These are phyloP conservation scores for Saturnispora gosingensis DNA, from an alignment of 805 yeast genomes.

Conservation along the genomic window DNA sequence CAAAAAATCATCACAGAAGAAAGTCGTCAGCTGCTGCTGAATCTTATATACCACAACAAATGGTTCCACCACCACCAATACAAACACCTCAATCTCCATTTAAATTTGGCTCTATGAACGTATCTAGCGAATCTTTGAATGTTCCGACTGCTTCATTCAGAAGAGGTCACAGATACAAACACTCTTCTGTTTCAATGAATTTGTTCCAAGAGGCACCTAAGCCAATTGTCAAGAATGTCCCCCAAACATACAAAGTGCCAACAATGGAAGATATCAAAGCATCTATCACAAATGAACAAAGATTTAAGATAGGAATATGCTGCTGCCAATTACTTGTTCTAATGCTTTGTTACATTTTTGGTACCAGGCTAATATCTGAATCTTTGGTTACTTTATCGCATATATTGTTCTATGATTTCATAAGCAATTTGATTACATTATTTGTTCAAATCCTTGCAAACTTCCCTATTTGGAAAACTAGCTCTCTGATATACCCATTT, in stretches of 20 bases:
- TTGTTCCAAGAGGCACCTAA: conserved; percentile 87
- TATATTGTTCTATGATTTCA: conserved; percentile 75
- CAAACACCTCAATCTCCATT: conserved; percentile 39
- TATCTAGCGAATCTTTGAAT: conserved; percentile 19
- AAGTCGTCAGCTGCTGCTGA: conserved; percentile 14
- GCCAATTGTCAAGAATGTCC: conserved; percentile 52
- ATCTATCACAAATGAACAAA: conserved; percentile 52
- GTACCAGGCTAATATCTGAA: conserved; percentile 46
- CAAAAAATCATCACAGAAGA: conserved; percentile 11
- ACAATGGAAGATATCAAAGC: conserved; percentile 50
- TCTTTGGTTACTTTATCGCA: conserved; percentile 76
- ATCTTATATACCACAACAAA: conserved; percentile 16
- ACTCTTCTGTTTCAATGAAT: conserved; percentile 93
- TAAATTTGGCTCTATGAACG: conserved; percentile 48
- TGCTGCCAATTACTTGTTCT: conserved; percentile 47
- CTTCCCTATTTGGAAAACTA: conserved; percentile 82
- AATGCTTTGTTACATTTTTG: conserved; percentile 46
- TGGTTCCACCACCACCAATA: conserved; percentile 12
- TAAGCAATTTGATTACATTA: conserved; percentile 62
- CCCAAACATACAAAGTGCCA: conserved; percentile 67
- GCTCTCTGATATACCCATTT: conserved; percentile 80
- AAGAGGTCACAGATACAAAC: conserved; percentile 92
- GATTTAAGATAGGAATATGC: conserved; percentile 50
- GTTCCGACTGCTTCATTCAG: conserved; percentile 55
- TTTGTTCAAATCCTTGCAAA: conserved; percentile 77